These are phyloP conservation scores for Lipomyces orientalis DNA, from an alignment of 805 yeast species.

Conservation along the genomic window DNA sequence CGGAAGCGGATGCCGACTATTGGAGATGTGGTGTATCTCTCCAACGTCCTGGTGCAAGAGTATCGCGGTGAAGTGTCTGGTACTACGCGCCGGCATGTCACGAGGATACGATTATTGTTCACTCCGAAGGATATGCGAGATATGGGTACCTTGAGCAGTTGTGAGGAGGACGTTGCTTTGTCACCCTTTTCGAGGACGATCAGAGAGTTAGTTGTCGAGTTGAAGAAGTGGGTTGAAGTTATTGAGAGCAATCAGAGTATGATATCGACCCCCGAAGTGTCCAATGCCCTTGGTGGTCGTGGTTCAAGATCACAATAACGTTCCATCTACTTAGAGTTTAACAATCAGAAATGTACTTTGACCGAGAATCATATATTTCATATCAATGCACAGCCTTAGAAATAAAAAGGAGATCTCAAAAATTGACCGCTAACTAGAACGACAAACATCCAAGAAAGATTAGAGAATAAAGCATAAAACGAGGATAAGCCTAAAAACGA, in stretches of 20 bases:
- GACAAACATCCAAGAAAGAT: too few relatives aligned
- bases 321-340: too few relatives aligned
- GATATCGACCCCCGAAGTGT: slow-evolving; percentile 1
- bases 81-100: slow-evolving; percentile 8
- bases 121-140: slow-evolving; percentile 1
- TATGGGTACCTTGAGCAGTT: neutral
- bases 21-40: slow-evolving; percentile 21
- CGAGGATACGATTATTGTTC: slow-evolving; percentile 9
- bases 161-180: neutral
- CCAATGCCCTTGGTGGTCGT: neutral
- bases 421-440: too few relatives aligned
- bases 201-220: slow-evolving; percentile 1
- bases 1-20: neutral
- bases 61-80: slow-evolving; percentile 7
- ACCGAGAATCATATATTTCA: too few relatives aligned
- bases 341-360: too few relatives aligned
- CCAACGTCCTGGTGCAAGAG: slow-evolving; percentile 8
- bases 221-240: slow-evolving; percentile 20
- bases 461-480: too few relatives aligned
- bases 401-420: too few relatives aligned
- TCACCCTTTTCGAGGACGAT: slow-evolving; percentile 4
- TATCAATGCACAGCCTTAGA: too few relatives aligned
- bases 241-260: slow-evolving; percentile 17
- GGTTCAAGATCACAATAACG: neutral
- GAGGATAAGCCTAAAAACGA: too few relatives aligned